Evolutionary conservation across 1,139 yeast genomes (phyloP), one percentile per base, ranked within the genome.

Genomic region (Suhomyces yuchorum): DNA sequence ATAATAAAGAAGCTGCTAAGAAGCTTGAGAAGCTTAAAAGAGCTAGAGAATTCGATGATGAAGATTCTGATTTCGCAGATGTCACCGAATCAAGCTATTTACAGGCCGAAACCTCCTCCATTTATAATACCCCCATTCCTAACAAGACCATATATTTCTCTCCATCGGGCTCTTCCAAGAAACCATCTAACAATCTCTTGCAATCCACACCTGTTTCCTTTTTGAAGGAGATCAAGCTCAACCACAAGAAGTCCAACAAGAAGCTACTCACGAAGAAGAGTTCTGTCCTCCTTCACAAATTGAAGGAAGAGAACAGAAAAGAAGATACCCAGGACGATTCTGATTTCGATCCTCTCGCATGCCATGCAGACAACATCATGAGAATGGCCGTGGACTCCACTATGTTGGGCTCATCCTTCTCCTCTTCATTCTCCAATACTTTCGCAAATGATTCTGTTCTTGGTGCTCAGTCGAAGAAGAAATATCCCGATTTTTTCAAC

Each of bases 321-420:
- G 40, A 42, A 23, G 15, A 28, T 12, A 34, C 40, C 3, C 56
- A 41, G 6, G 70, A 63, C 22, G 65, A 61, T 17, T 61, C 67
- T 1, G 71, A 66, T 37, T 66, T 64, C 42, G 80, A 75, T 52
- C 68, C 70, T 36, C 67, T 75, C 53, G 80, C 80, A 9, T 75
- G 80, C 49, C 80, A 75, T 53, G 80, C 80, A 2, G 76, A 73
- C 46, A 73, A 73, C 44, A 75, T 75, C 49, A 64, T 75, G 68
- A 63, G 77, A 32, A 73, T 75, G 80, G 80, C 80, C 1, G 75
- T 75, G 40, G 80, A 75, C 50, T 69, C 79, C 20, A 75, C 80
- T 2, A 71, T 75, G 74, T 61, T 75, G 45, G 78, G 78, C 1
- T 73, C 78, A 0, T 67, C 73, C 5, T 66, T 68, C 37, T 68